These are phyloP conservation scores for Rubroboletus satanas DNA, from an alignment of 768 basidiomycete species.

Conservation along the genomic window DNA sequence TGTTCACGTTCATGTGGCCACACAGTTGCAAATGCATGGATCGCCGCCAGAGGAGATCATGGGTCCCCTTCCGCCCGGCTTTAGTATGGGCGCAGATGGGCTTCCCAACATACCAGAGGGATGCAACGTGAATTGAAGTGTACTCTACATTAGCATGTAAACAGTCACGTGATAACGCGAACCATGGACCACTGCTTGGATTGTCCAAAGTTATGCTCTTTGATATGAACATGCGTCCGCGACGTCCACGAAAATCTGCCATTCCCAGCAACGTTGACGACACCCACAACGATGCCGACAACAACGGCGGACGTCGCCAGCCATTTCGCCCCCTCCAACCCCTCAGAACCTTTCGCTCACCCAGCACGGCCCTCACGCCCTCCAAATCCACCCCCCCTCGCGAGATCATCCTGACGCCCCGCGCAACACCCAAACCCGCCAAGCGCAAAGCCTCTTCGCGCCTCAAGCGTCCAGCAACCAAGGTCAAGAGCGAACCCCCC, in stretches of 20 bases:
- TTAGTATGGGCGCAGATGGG: slow-evolving; percentile 52
- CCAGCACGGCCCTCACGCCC: slow-evolving; percentile 30
- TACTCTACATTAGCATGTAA: background rate
- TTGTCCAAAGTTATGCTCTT: slow-evolving; percentile 3
- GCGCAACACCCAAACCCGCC: slow-evolving; percentile 36
- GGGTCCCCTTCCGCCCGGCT: slow-evolving; percentile 77
- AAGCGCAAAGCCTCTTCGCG: slow-evolving; percentile 33
- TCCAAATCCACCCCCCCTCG: slow-evolving; percentile 68
- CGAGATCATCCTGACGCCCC: slow-evolving; percentile 46
- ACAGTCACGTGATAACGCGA: slow-evolving; percentile 12
- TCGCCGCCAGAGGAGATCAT: slow-evolving; percentile 79
- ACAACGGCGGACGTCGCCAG: slow-evolving; percentile 10
- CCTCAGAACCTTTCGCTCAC: slow-evolving; percentile 25
- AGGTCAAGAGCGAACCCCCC: slow-evolving; percentile 63
- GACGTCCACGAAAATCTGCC: slow-evolving; percentile 13
- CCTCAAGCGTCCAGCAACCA: slow-evolving; percentile 14
- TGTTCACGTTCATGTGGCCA: background rate
- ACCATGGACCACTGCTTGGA: slow-evolving; percentile 1
- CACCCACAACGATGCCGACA: background rate
- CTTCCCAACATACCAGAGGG: slow-evolving; percentile 42
- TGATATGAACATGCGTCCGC: slow-evolving; percentile 20
- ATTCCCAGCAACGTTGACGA: slow-evolving; percentile 2
- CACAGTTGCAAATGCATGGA: slow-evolving; percentile 62
- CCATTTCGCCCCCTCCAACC: slow-evolving; percentile 21
- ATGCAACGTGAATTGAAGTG: slow-evolving; percentile 10